These are phyloP conservation scores for Phytophthora foliorum DNA, from an alignment of 352 stramenopile species.

Conservation along the genomic window DNA sequence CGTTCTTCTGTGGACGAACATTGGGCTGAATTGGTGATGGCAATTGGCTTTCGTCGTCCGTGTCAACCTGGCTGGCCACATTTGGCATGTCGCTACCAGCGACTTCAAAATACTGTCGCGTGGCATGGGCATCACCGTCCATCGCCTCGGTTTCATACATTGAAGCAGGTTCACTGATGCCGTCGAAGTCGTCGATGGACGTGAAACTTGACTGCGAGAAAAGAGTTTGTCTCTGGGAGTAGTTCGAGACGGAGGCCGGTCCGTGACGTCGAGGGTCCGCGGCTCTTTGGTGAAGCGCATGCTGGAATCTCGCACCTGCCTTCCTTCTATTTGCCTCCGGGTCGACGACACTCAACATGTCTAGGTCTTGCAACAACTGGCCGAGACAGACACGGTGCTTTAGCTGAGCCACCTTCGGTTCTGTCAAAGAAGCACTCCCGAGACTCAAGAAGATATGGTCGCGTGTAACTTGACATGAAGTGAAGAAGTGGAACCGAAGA, in stretches of 20 bases:
- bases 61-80: neutral
- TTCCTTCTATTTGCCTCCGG: conserved; percentile 34
- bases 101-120: conserved; percentile 17
- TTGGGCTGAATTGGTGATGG: conserved; percentile 26
- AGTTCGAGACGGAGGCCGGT: conserved; percentile 34
- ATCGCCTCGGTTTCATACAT: conserved; percentile 24
- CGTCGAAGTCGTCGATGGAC: conserved; percentile 45
- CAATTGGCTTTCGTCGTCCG: conserved; percentile 11
- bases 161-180: conserved; percentile 32
- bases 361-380: conserved; percentile 72
- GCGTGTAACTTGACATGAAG: conserved; percentile 75
- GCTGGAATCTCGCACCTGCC: conserved; percentile 42
- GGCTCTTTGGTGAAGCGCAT: conserved; percentile 38
- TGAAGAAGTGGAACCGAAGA: conserved; percentile 77
- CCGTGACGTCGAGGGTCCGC: neutral
- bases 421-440: conserved; percentile 67
- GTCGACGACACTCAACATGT: conserved; percentile 61
- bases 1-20: conserved; percentile 18
- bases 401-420: conserved; percentile 67
- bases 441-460: conserved; percentile 82
- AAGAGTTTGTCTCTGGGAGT: conserved; percentile 53
- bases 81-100: conserved; percentile 5
- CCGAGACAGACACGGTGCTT: conserved; percentile 71
- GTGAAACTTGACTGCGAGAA: conserved; percentile 53
- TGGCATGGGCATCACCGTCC: conserved; percentile 18